phyloP scores from a whole-genome alignment of 805 yeast species.

The Wickerhamia fluorescens region DNA sequence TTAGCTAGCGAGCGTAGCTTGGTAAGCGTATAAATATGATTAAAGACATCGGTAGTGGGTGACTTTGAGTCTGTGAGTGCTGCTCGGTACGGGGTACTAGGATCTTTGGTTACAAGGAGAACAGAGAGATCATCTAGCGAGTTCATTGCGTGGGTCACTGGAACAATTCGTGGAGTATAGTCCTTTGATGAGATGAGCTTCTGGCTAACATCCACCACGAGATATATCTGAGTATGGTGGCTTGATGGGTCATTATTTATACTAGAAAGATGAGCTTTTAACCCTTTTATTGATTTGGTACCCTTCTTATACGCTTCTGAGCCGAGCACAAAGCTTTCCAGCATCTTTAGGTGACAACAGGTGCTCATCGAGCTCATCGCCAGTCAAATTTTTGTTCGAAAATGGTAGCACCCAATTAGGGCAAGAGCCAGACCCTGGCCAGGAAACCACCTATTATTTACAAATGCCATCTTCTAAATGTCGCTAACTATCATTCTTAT shows the following conservation, averaged over 20 bases:
- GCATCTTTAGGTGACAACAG: no score
- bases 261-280: conserved; percentile 13
- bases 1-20: conserved; percentile 42
- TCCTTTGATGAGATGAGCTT: conserved; percentile 41
- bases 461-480: no score
- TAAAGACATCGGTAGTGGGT: conserved; percentile 55
- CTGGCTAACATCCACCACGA: conserved; percentile 43
- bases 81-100: conserved; percentile 49
- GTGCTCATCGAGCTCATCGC: no score
- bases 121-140: conserved; percentile 44
- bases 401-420: no score
- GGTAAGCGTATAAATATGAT: conserved; percentile 53
- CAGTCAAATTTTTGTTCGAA: no score
- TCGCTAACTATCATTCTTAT: no score
- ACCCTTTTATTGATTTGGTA: conserved; percentile 9
- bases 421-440: no score
- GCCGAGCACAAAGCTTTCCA: conserved; percentile 15
- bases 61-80: conserved; percentile 42
- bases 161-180: conserved; percentile 51
- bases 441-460: no score
- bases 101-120: conserved; percentile 67
- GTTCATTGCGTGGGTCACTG: conserved; percentile 46
- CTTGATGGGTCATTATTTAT: no score
- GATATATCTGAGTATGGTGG: conserved; percentile 19
- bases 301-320: conserved; percentile 8